phyloP scores from a whole-genome alignment of 148 eudicot genomes.

The Fallopia convolvulus region DNA sequence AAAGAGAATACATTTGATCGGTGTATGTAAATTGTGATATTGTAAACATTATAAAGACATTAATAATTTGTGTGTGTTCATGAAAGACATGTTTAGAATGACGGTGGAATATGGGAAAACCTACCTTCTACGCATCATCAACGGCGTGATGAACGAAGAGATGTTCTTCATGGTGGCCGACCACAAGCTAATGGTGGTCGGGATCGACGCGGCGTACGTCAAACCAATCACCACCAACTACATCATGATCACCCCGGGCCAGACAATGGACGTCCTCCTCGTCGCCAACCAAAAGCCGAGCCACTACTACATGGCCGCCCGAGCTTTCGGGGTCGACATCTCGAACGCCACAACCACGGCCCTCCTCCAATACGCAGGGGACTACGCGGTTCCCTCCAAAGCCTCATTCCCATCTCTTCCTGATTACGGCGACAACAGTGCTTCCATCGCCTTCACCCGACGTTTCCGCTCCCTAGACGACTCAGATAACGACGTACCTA shows the following conservation, averaged over 20 bases:
- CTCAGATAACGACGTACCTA: conserved; percentile 11
- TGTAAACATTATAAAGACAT: too few species aligned
- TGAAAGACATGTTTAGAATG: conserved; percentile 15
- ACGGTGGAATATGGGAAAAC: conserved; percentile 19
- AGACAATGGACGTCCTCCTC: conserved; percentile 13
- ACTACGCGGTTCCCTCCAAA: conserved; percentile 1
- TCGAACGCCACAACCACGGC: conserved; percentile 29
- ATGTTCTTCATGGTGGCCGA: conserved; percentile 22
- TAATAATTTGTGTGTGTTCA: background rate
- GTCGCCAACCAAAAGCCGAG: conserved; percentile 17
- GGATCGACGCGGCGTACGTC: conserved; percentile 17
- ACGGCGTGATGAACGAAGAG: conserved; percentile 19
- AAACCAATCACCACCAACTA: conserved; percentile 20
- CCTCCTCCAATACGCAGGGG: conserved; percentile 18
- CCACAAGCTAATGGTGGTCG: conserved; percentile 20
- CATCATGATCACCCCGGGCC: conserved; percentile 28
- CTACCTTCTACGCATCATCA: conserved; percentile 27
- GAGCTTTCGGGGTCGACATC: conserved; percentile 7
- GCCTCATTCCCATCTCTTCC: conserved; percentile 27
- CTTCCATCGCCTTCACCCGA: conserved; percentile 14
- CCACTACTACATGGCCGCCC: conserved; percentile 23
- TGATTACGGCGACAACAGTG: conserved; percentile 6
- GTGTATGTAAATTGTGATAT: too few species aligned
- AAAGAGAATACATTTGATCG: too few species aligned
- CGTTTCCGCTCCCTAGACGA: conserved; percentile 10